Evolutionary conservation across 805 yeast species (phyloP), one percentile per base, ranked within the genome.

Genomic region (Teunomyces lycoperdinae): DNA sequence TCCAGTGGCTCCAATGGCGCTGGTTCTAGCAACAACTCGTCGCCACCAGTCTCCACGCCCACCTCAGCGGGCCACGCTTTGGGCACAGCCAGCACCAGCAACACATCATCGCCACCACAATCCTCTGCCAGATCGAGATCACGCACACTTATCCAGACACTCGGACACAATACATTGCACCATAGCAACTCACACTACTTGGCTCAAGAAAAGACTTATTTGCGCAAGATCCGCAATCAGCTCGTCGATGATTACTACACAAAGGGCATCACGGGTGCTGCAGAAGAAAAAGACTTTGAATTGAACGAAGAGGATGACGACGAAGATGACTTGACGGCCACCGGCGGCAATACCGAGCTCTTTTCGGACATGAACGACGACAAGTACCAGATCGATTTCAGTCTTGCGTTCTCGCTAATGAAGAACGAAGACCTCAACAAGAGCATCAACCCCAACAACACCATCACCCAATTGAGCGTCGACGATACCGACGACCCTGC

Each of bases 181-280:
- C 56, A 48, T 45, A 39, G 59, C 58, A 52, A 57, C 31, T 68
- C 68, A 32, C 76, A 71, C 55, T 80, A 80, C 58, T 58, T 74
- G 49, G 79, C 83, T 3, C 91, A 86, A 57, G 94, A 87, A 59
- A 76, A 76, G 56, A 78, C 82, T 0, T 87, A 87, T 56, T 63
- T 87, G 48, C 79, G 77, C 48, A 80, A 80, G 58, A 78, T 87
- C 58, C 76, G 78, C 49, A 82, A 82, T 53, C 84, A 80, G 52
- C 68, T 73, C 34, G 77, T 72, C 3, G 89, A 86, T 62, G 94
- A 87, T 56, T 85, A 85, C 61, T 84, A 85, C 58, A 84, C 88
- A 9, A 81, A 81, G 54, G 88, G 85, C 3, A 79, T 84, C 36
- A 70, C 80, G 13, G 77, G 71, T 3, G 72, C 69, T 8, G 62